phyloP scores from a whole-genome alignment of 805 yeast species.

The Starmerella ratchasimensis region DNA sequence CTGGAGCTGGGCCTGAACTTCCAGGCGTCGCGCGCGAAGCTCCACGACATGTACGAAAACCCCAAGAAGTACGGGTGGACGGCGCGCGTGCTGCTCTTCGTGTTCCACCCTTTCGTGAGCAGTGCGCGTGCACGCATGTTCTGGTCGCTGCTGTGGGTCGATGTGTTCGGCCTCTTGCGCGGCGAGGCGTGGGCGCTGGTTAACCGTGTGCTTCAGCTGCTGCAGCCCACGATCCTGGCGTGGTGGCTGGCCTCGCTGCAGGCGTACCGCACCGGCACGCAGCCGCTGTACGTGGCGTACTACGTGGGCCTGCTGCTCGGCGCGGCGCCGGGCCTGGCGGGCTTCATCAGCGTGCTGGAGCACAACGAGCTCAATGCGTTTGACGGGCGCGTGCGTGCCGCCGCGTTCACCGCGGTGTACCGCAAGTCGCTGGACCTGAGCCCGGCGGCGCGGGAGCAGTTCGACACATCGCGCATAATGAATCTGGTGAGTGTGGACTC shows the following conservation, averaged over 20 bases:
- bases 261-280: slow-evolving; percentile 7
- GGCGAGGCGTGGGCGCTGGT: slow-evolving; percentile 9
- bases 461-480: slow-evolving; percentile 81
- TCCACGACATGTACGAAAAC: neutral
- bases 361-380: slow-evolving; percentile 8
- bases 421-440: slow-evolving; percentile 55
- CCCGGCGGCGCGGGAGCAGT: slow-evolving; percentile 43
- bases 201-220: slow-evolving; percentile 10
- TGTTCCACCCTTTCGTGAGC: neutral
- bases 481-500: slow-evolving; percentile 88
- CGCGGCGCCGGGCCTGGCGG: slow-evolving; percentile 13
- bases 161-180: slow-evolving; percentile 3
- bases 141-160: slow-evolving; percentile 5
- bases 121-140: slow-evolving; percentile 13
- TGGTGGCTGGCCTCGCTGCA: slow-evolving; percentile 16
- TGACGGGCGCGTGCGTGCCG: slow-evolving; percentile 8
- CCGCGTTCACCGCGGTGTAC: slow-evolving; percentile 45
- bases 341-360: slow-evolving; percentile 13
- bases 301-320: slow-evolving; percentile 18
- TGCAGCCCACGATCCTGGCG: slow-evolving; percentile 15
- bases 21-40: neutral
- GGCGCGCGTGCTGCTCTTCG: too few species aligned
- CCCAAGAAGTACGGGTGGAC: neutral
- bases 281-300: slow-evolving; percentile 14
- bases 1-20: neutral